Percentiles rank a stretch among this genome's conserved stretches.
phyloP scores from a whole-genome alignment of 2,329 filamentous ascomycete genomes.

The Talaromyces sp. region DNA sequence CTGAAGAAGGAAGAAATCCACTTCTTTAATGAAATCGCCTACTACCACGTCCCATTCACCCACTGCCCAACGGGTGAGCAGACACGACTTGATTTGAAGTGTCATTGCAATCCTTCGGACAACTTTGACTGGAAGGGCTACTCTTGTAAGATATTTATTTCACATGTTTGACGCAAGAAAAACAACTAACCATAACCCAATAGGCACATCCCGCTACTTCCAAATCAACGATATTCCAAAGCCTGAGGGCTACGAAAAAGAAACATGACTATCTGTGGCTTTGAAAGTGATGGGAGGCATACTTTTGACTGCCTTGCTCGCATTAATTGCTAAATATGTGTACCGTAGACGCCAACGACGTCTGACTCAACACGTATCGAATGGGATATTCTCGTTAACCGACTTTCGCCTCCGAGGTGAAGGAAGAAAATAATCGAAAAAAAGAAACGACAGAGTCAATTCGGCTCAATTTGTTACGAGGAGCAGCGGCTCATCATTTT shows the following conservation, averaged over 20 bases:
- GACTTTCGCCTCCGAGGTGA: conserved; percentile 6
- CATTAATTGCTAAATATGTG: conserved; percentile 17
- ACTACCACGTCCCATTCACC: conserved; percentile 96
- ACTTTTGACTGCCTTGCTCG: conserved; percentile 14
- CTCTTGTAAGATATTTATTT: conserved; percentile 64
- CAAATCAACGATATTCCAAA: conserved; percentile 75
- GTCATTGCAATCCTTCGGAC: conserved; percentile 89
- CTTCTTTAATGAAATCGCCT: conserved; percentile 98
- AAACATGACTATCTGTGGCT: conserved; percentile 43
- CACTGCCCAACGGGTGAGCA: conserved; percentile 93
- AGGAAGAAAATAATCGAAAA: not conserved
- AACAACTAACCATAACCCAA: not conserved
- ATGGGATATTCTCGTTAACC: conserved; percentile 5
- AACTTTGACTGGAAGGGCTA: conserved; percentile 99
- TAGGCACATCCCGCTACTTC: conserved; percentile 81
- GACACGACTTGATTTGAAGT: conserved; percentile 75
- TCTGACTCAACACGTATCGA: conserved; percentile 1
- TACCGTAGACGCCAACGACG: conserved; percentile 14
- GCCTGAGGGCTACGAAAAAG: conserved; percentile 76
- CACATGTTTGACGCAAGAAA: not conserved
- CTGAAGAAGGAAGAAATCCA: conserved; percentile 91
- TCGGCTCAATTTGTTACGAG: not conserved
- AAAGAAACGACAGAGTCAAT: not conserved
- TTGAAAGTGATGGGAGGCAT: conserved; percentile 16
- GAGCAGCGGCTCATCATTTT: not conserved